Evolutionary conservation across 2,329 filamentous ascomycete species (phyloP).

Genomic region (Aspergillus brunneoviolaceus): DNA sequence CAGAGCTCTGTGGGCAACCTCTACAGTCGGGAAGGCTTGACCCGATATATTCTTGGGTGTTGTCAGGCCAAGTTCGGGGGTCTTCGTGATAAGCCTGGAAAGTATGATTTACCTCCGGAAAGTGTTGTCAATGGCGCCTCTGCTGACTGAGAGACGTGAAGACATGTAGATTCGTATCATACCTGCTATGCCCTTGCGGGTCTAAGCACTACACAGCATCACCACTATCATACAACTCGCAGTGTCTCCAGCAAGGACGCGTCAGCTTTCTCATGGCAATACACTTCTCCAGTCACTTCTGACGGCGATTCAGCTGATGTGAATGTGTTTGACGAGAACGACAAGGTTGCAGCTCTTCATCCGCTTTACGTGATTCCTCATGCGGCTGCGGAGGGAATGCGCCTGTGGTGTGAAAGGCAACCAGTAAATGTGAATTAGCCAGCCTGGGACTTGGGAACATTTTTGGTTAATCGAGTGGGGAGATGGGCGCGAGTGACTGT

Average conservation of each 20-base stretch:
- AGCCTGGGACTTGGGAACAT: background rate
- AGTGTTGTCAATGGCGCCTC: background rate
- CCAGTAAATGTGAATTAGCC: constrained; percentile 15
- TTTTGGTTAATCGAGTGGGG: background rate
- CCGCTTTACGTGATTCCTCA: constrained; percentile 84
- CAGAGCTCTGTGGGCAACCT: constrained; percentile 34
- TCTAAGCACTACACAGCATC: constrained; percentile 76
- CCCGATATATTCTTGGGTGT: constrained; percentile 85
- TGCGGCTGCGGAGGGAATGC: constrained; percentile 63
- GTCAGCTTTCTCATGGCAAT: constrained; percentile 41
- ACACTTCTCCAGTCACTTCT: constrained; percentile 42
- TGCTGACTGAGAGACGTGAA: constrained; percentile 38
- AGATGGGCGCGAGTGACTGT: background rate
- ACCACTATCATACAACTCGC: constrained; percentile 48
- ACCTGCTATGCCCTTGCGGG: constrained; percentile 89
- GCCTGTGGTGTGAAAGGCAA: constrained; percentile 59
- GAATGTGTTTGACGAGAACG: constrained; percentile 68
- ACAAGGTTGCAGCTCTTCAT: constrained; percentile 70
- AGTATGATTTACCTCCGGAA: constrained; percentile 51
- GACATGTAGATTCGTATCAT: constrained; percentile 83
- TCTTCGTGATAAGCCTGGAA: constrained; percentile 88
- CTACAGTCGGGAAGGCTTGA: constrained; percentile 83
- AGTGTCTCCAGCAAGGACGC: constrained; percentile 32
- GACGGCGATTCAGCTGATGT: constrained; percentile 52
- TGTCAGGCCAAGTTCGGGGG: constrained; percentile 80